These are phyloP conservation scores for Acrocalymma vagum DNA, from an alignment of 2,329 filamentous ascomycete genomes.

Conservation along the genomic window DNA sequence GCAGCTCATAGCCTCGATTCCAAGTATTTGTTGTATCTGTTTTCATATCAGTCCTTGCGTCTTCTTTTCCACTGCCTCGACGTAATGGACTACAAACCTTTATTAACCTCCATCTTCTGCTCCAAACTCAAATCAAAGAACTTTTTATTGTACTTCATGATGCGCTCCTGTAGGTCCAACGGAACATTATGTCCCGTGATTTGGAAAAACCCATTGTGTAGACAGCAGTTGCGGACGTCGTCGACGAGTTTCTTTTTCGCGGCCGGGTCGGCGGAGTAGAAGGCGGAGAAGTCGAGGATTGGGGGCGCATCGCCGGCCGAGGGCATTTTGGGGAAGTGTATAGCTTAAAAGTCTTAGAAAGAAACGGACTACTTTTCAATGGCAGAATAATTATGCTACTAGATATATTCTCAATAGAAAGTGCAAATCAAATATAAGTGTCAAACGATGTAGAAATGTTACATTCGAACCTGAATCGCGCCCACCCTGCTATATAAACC, in stretches of 20 bases:
- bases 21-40: slow-evolving; percentile 47
- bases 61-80: fast-evolving
- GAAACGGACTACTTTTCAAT: not conserved
- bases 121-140: slow-evolving; percentile 53
- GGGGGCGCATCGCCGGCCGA: slow-evolving; percentile 30
- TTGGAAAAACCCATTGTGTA: slow-evolving; percentile 56
- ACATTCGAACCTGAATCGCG: slow-evolving; percentile 4
- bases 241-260: slow-evolving; percentile 36
- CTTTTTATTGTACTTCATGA: slow-evolving; percentile 49
- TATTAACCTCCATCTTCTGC: slow-evolving; percentile 50
- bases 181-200: slow-evolving; percentile 54
- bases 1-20: slow-evolving; percentile 55
- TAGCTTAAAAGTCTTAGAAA: slow-evolving; percentile 6
- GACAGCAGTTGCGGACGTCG: slow-evolving; percentile 38
- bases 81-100: slow-evolving; percentile 47
- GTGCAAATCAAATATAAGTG: slow-evolving; percentile 4
- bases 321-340: slow-evolving; percentile 21
- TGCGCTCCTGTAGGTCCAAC: slow-evolving; percentile 44
- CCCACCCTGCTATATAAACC: slow-evolving; percentile 11
- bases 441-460: not conserved
- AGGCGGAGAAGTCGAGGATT: slow-evolving; percentile 41
- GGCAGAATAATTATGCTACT: slow-evolving; percentile 4
- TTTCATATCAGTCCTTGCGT: not conserved
- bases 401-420: slow-evolving; percentile 6
- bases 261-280: slow-evolving; percentile 32